phyloP scores from a whole-genome alignment of 169 alveolate species.

The Plasmodium sp. region DNA sequence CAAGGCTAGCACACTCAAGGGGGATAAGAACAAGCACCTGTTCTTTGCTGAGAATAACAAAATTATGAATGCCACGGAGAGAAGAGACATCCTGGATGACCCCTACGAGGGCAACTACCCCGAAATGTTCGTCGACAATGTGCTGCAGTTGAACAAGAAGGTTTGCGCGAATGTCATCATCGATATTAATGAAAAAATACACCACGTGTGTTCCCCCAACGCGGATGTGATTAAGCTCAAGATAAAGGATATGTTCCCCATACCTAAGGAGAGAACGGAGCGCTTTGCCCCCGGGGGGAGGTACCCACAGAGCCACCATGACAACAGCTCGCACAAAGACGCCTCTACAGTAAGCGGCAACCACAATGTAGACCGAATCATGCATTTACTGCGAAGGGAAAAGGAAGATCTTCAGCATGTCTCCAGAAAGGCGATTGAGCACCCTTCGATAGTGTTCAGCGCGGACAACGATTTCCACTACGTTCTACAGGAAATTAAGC shows the following conservation, averaged over 20 bases:
- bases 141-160: conserved; percentile 38
- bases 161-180: conserved; percentile 65
- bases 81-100: conserved; percentile 6
- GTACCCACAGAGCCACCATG: not conserved
- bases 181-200: conserved; percentile 48
- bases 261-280: conserved; percentile 24
- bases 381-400: not conserved
- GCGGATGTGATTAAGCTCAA: conserved; percentile 34
- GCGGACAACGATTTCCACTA: conserved; percentile 49
- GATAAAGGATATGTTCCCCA: conserved; percentile 30
- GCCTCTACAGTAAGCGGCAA: not conserved
- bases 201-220: conserved; percentile 44
- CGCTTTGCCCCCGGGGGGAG: not conserved
- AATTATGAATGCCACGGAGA: not conserved
- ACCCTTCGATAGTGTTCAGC: conserved; percentile 35
- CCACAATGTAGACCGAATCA: conserved; percentile 12
- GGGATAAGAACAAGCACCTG: conserved; percentile 10
- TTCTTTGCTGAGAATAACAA: conserved; percentile 1
- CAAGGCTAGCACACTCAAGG: not conserved
- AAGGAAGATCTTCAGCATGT: not conserved
- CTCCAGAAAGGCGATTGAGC: not conserved
- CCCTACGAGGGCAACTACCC: conserved; percentile 52
- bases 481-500: conserved; percentile 51
- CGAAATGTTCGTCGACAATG: conserved; percentile 65
- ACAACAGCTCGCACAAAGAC: not conserved